phyloP scores from a whole-genome alignment of 2,329 filamentous ascomycete species.

The Achaetomium macrosporum region DNA sequence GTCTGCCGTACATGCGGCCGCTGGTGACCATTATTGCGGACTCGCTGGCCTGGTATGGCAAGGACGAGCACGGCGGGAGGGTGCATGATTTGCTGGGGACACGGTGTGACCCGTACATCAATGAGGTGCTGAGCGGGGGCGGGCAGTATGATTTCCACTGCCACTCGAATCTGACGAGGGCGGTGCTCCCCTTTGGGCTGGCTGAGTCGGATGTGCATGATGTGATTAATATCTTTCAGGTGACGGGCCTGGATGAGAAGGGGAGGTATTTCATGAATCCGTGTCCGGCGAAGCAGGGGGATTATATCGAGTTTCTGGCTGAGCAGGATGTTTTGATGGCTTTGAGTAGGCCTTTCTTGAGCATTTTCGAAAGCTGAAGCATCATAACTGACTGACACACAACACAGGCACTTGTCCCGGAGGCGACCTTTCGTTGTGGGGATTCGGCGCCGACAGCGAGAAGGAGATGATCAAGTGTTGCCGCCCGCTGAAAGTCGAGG shows the following conservation, averaged over 20 bases:
- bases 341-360: conserved; percentile 38
- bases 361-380: too few species aligned
- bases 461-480: conserved; percentile 65
- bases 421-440: conserved; percentile 76
- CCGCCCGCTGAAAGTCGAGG: conserved; percentile 67
- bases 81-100: conserved; percentile 79
- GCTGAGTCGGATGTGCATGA: conserved; percentile 74
- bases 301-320: conserved; percentile 71
- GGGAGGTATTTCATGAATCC: conserved; percentile 73
- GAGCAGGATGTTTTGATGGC: conserved; percentile 68
- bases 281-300: conserved; percentile 48
- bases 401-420: conserved; percentile 63
- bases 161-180: conserved; percentile 73
- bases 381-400: conserved; percentile 29
- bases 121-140: conserved; percentile 59
- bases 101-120: conserved; percentile 80
- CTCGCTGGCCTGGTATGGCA: conserved; percentile 56
- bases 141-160: conserved; percentile 74
- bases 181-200: conserved; percentile 62
- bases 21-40: conserved; percentile 66
- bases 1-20: conserved; percentile 69
- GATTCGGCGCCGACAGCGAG: conserved; percentile 63
- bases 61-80: conserved; percentile 57
- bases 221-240: conserved; percentile 81
- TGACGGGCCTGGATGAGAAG: conserved; percentile 66